Conservation (phyloP, 2,329 filamentous ascomycete species). For the Pestalotiopsis sp. region DNA sequence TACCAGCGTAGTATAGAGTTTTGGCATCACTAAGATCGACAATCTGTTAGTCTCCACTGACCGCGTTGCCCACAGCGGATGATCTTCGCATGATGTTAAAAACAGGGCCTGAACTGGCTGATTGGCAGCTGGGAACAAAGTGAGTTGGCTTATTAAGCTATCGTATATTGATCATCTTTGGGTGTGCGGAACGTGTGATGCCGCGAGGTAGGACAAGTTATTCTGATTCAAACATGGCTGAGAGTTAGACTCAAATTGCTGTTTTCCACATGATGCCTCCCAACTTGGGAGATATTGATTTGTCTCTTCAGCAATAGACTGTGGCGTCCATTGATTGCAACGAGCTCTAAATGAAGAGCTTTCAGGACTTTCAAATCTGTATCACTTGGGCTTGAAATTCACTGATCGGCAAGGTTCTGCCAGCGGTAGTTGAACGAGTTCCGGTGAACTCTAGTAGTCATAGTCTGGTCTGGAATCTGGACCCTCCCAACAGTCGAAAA, state of each 20-base stretch:
- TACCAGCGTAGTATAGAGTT: neutral
- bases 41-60: neutral
- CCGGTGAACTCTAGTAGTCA: neutral
- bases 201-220: too few species aligned
- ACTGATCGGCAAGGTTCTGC: neutral
- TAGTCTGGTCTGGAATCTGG: neutral
- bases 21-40: neutral
- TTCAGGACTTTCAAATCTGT: neutral
- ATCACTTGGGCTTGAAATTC: neutral
- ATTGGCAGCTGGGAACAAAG: neutral
- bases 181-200: too few species aligned
- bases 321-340: too few species aligned
- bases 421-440: neutral
- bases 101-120: neutral
- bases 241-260: too few species aligned
- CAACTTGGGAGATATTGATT: too few species aligned
- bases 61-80: neutral
- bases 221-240: too few species aligned
- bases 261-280: too few species aligned
- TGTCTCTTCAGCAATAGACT: too few species aligned
- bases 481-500: neutral
- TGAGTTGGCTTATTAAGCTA: neutral
- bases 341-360: neutral
- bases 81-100: neutral
- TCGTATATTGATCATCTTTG: too few species aligned